phyloP scores from a whole-genome alignment of 2,329 filamentous ascomycete species.

The Blastomyces silverae region DNA sequence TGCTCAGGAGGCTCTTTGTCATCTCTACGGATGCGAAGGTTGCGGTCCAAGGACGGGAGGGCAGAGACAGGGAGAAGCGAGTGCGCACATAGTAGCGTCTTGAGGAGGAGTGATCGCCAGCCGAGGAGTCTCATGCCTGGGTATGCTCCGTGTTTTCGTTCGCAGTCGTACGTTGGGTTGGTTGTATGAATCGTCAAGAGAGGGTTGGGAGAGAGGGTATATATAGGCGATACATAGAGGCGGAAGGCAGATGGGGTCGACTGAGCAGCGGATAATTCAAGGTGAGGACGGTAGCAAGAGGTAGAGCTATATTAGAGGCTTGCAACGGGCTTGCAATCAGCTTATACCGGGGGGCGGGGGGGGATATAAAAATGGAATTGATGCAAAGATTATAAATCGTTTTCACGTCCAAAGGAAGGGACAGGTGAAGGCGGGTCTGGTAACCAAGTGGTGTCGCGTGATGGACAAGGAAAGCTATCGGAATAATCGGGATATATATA shows the following conservation, averaged over 20 bases:
- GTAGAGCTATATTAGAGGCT: background rate
- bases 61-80: background rate
- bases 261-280: background rate
- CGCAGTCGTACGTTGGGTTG: background rate
- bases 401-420: background rate
- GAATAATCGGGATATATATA: background rate
- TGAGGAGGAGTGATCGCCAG: slow-evolving; percentile 2
- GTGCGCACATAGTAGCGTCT: slow-evolving; percentile 8
- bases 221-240: background rate
- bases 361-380: too few relatives aligned
- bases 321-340: too few relatives aligned
- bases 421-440: background rate
- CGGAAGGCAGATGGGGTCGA: too few relatives aligned
- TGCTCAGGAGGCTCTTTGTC: slow-evolving; percentile 26
- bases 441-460: background rate
- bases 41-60: background rate
- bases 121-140: background rate
- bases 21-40: background rate
- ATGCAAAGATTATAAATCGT: background rate
- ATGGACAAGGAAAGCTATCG: background rate
- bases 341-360: too few relatives aligned
- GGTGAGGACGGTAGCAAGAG: background rate
- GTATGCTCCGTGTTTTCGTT: background rate
- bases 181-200: background rate
- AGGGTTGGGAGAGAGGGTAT: background rate